These are phyloP conservation scores for Paratinospora sagittata DNA, from an alignment of 164 flowering plant genomes.

Conservation along the genomic window DNA sequence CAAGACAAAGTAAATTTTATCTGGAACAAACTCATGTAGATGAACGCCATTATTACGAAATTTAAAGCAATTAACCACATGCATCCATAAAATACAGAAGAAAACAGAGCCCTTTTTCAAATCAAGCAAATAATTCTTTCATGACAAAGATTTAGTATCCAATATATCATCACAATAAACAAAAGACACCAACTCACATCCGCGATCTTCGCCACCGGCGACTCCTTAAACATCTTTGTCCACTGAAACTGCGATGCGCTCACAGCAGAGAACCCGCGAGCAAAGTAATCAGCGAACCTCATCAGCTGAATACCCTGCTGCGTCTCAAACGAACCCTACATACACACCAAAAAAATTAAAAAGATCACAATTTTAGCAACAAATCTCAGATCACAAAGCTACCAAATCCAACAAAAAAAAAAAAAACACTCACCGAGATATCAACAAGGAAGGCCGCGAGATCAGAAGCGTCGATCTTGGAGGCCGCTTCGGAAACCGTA, in stretches of 20 bases:
- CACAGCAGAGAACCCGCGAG: constrained; percentile 52
- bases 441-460: neutral
- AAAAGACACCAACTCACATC: constrained; percentile 43
- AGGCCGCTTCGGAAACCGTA: neutral
- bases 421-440: neutral
- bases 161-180: no score
- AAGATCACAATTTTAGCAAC: neutral
- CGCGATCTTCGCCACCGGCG: constrained; percentile 47
- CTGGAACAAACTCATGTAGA: neutral
- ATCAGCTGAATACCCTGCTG: constrained; percentile 65
- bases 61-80: neutral
- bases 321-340: constrained; percentile 48
- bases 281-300: constrained; percentile 82
- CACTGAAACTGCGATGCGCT: constrained; percentile 64
- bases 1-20: no score
- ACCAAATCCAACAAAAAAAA: neutral
- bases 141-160: neutral
- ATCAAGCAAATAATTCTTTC: neutral
- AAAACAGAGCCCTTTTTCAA: neutral
- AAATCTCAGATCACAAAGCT: constrained; percentile 4
- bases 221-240: constrained; percentile 61
- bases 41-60: neutral
- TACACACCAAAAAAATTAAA: neutral
- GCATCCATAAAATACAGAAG: neutral
- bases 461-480: constrained; percentile 1